These are phyloP conservation scores for Cryptococcus neoformans DNA, from an alignment of 1,284 basidiomycete species.

Conservation along the genomic window DNA sequence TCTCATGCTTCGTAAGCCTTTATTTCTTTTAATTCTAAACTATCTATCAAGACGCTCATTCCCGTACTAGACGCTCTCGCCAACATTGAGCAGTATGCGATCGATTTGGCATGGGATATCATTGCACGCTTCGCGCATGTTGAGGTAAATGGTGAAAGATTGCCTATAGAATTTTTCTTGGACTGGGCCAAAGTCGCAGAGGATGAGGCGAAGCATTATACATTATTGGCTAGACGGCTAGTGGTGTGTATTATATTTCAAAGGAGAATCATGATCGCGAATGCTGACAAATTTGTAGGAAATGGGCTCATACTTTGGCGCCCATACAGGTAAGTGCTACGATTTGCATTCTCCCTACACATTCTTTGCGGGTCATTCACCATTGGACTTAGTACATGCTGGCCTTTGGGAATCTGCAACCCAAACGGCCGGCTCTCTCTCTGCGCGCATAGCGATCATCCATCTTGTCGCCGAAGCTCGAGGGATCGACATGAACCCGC, in stretches of 20 bases:
- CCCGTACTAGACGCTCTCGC: slow-evolving; percentile 60
- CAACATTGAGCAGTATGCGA: slow-evolving; percentile 90
- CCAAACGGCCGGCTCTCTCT: slow-evolving; percentile 67
- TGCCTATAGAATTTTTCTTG: slow-evolving; percentile 71
- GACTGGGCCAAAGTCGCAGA: slow-evolving; percentile 73
- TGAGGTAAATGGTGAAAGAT: slow-evolving; percentile 49
- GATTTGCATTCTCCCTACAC: too few relatives aligned
- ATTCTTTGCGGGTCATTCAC: slow-evolving; percentile 16
- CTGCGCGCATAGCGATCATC: slow-evolving; percentile 77
- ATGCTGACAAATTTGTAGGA: slow-evolving; percentile 44
- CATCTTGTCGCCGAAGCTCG: slow-evolving; percentile 87
- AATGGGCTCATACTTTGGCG: slow-evolving; percentile 70
- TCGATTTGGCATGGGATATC: slow-evolving; percentile 82
- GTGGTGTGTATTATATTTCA: slow-evolving; percentile 45
- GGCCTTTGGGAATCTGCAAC: slow-evolving; percentile 78
- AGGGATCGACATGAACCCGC: slow-evolving; percentile 81
- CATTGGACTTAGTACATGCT: slow-evolving; percentile 60
- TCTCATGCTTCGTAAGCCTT: slow-evolving; percentile 61
- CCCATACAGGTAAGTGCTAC: slow-evolving; percentile 18
- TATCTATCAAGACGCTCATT: not conserved
- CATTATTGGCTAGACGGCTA: slow-evolving; percentile 49
- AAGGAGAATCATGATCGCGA: not conserved
- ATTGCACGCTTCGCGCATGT: slow-evolving; percentile 68
- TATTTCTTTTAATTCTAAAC: not conserved
- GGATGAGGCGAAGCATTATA: slow-evolving; percentile 74